Conservation (phyloP, 306 rosid genomes). For the Quercus bicolor region DNA sequence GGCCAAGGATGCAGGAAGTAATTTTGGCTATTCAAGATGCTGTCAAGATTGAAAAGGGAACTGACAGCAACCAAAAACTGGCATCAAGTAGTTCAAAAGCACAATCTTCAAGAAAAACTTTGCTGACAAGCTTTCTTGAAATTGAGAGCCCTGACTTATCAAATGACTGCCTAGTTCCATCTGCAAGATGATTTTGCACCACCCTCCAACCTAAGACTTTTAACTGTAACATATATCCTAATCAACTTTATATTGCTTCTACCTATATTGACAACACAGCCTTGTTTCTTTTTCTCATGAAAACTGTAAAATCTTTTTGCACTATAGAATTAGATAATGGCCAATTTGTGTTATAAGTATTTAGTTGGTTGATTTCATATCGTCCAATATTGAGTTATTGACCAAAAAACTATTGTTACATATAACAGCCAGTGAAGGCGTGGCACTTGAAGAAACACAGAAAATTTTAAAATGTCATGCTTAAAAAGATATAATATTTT, state of each 20-base stretch:
- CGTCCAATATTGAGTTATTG: background rate
- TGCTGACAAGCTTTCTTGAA: slow-evolving; percentile 87
- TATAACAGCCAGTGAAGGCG: too few relatives aligned
- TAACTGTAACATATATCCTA: background rate
- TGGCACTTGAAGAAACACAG: too few relatives aligned
- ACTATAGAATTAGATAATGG: background rate
- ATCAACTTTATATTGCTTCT: slow-evolving; percentile 1
- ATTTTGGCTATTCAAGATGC: slow-evolving; percentile 91
- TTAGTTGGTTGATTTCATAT: background rate
- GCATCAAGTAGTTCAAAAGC: slow-evolving; percentile 59
- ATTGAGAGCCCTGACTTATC: slow-evolving; percentile 83
- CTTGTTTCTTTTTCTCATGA: background rate
- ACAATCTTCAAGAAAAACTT: slow-evolving; percentile 77
- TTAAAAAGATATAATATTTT: too few relatives aligned
- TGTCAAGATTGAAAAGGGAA: slow-evolving; percentile 58
- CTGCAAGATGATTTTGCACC: slow-evolving; percentile 56
- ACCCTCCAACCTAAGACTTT: background rate
- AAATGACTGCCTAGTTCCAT: slow-evolving; percentile 56
- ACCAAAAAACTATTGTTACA: too few relatives aligned
- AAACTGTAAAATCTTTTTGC: slow-evolving; percentile 5
- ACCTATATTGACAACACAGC: background rate
- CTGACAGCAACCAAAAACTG: slow-evolving; percentile 36
- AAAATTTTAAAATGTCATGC: too few relatives aligned
- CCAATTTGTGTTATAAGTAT: background rate
- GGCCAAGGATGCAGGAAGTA: slow-evolving; percentile 98